Conservation (phyloP, 345 rosid species). For the Microthlaspi erraticum region DNA sequence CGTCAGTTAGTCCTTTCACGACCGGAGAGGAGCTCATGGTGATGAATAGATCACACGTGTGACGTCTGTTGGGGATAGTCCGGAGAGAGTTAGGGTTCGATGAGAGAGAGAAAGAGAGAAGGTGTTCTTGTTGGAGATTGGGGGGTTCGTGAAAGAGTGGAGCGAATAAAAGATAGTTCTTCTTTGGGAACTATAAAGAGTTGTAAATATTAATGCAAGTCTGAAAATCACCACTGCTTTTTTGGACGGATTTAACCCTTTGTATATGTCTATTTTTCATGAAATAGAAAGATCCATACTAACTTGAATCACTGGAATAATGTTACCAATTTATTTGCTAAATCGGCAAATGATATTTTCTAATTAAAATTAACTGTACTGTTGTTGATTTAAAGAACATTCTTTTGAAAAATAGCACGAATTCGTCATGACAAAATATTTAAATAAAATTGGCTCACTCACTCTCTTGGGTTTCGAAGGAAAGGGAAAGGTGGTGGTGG, state of each 20-base stretch:
- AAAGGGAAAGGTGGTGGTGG: slow-evolving; percentile 5
- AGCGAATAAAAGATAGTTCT: slow-evolving; percentile 7
- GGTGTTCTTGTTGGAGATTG: slow-evolving; percentile 28
- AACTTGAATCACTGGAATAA: too few species aligned
- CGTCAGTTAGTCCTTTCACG: slow-evolving; percentile 55
- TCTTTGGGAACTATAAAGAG: not conserved
- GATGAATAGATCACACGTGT: slow-evolving; percentile 10
- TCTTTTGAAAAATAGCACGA: too few species aligned
- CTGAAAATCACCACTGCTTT: not conserved
- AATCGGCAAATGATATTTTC: too few species aligned
- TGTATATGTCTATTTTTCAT: slow-evolving; percentile 7
- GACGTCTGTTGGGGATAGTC: slow-evolving; percentile 1
- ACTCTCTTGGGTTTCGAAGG: slow-evolving; percentile 19
- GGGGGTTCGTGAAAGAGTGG: slow-evolving; percentile 23
- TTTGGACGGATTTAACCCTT: slow-evolving; percentile 17
- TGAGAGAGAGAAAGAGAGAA: slow-evolving; percentile 4
- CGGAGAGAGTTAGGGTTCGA: not conserved
- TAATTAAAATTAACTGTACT: too few species aligned
- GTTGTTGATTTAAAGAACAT: too few species aligned
- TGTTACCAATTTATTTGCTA: too few species aligned
- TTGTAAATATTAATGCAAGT: not conserved
- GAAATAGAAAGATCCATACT: not conserved
- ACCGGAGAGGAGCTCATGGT: slow-evolving; percentile 29
- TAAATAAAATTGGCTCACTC: not conserved
- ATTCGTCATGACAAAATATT: not conserved